Conservation (phyloP, 1,284 basidiomycete species). For the Cryptococcus floricola region DNA sequence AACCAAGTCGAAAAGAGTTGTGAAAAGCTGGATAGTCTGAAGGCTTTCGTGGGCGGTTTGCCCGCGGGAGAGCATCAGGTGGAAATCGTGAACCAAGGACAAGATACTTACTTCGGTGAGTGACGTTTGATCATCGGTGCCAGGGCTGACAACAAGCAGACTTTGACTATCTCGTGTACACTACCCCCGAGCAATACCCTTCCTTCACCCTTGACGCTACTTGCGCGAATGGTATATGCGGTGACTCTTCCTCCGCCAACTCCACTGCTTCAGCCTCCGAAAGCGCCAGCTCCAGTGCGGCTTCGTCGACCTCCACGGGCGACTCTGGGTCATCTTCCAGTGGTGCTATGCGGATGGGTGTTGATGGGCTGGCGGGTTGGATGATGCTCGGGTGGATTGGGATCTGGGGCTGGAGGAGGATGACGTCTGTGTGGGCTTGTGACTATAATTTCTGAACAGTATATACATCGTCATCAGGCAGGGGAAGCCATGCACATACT, state of each 20-base stretch:
- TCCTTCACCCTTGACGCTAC: slow-evolving; percentile 11
- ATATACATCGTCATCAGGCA: no score
- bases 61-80: slow-evolving; percentile 37
- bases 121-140: neutral
- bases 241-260: neutral
- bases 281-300: neutral
- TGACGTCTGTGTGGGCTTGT: no score
- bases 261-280: neutral
- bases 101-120: slow-evolving; percentile 46
- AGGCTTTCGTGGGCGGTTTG: slow-evolving; percentile 34
- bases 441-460: no score
- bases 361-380: neutral
- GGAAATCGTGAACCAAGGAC: slow-evolving; percentile 38
- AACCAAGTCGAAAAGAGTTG: slow-evolving; percentile 36
- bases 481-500: no score
- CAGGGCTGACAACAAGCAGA: slow-evolving; percentile 23
- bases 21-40: slow-evolving; percentile 48
- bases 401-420: neutral
- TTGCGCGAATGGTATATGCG: slow-evolving; percentile 23
- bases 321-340: neutral
- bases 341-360: neutral
- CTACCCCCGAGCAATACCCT: slow-evolving; percentile 33
- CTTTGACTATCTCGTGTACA: slow-evolving; percentile 46
- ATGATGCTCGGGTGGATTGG: neutral
- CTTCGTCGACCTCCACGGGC: neutral